A percentile compares a stretch with the other conserved stretches of the same genome.
Evolutionary conservation across 2,329 filamentous ascomycete genomes (phyloP).

Genomic region (Botrytis fabae): DNA sequence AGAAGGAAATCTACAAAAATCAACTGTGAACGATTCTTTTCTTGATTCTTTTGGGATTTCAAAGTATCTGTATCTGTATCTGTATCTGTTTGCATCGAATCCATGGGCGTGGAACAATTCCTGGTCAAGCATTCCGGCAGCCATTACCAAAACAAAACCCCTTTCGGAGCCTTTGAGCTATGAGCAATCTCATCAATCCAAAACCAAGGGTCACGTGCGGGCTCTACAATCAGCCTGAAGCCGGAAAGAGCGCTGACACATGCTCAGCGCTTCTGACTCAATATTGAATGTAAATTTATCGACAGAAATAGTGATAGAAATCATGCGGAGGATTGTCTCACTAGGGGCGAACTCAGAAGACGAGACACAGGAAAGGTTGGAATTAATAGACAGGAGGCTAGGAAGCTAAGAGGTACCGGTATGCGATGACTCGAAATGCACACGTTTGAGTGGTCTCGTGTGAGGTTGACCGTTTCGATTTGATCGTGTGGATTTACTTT

Average conservation of each 20-base stretch:
- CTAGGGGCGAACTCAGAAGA: not conserved
- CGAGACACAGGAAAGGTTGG: not conserved
- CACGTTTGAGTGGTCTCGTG: slow-evolving; percentile 9
- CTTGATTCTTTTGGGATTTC: not conserved
- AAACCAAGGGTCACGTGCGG: slow-evolving; percentile 1
- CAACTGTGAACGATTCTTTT: not conserved
- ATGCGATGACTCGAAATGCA: slow-evolving; percentile 7
- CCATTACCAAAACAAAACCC: not conserved
- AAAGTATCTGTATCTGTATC: not conserved
- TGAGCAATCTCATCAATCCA: not conserved
- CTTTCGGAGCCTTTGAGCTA: slow-evolving; percentile 10
- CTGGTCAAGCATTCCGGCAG: slow-evolving; percentile 12
- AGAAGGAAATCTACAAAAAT: slow-evolving; percentile 15
- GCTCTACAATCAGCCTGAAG: slow-evolving; percentile 3
- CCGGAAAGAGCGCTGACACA: slow-evolving; percentile 18
- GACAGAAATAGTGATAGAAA: slow-evolving; percentile 5
- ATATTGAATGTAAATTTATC: not conserved
- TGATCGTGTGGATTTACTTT: slow-evolving; percentile 9
- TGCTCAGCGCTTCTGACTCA: slow-evolving; percentile 16
- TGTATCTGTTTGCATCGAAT: slow-evolving; percentile 13
- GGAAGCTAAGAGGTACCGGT: not conserved
- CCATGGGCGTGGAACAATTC: slow-evolving; percentile 1
- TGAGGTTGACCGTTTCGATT: slow-evolving; percentile 7
- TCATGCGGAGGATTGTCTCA: slow-evolving; percentile 15
- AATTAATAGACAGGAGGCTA: not conserved